Percentiles rank a stretch among this genome's conserved stretches.
Evolutionary conservation across 140 eudicot genomes (phyloP).

Genomic region (Cichorium intybus): DNA sequence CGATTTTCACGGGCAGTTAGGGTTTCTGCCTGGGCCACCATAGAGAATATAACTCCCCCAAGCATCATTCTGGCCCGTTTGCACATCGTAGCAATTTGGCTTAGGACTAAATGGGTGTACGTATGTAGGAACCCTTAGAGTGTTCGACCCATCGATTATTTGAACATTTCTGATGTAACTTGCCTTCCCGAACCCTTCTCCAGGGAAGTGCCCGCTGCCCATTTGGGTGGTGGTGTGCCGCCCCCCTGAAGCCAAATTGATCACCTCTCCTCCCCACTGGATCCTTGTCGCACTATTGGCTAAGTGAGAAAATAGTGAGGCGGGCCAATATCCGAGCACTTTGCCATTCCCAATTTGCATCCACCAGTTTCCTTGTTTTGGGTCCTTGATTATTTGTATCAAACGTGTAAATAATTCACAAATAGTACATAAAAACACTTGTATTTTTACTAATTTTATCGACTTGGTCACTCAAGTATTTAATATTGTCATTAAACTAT

Average conservation of each 20-base stretch:
- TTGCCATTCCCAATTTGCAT: conserved; percentile 78
- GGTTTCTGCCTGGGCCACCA: conserved; percentile 93
- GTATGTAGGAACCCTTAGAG: conserved; percentile 60
- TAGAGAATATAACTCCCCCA: conserved; percentile 90
- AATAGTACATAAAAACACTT: no score
- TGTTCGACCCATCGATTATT: conserved; percentile 72
- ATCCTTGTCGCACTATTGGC: conserved; percentile 75
- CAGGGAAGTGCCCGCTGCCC: conserved; percentile 98
- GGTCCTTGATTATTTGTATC: conserved; percentile 30
- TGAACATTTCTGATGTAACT: conserved; percentile 69
- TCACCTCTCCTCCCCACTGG: conserved; percentile 98
- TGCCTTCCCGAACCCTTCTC: conserved; percentile 70
- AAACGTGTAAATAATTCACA: not conserved
- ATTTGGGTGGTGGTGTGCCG: conserved; percentile 86
- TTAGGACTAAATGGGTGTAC: conserved; percentile 69
- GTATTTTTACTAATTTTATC: no score
- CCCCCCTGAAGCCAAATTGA: conserved; percentile 79
- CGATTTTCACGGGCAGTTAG: conserved; percentile 48
- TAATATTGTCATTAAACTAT: no score
- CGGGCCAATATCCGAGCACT: conserved; percentile 94
- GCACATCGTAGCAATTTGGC: conserved; percentile 67
- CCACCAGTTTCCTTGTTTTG: conserved; percentile 51
- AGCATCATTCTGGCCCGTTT: conserved; percentile 58
- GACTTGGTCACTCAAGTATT: no score
- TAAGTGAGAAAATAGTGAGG: conserved; percentile 62